Evolutionary conservation across 495 filamentous ascomycete genomes (phyloP), one percentile per base, ranked within the genome.

Genomic region (Astrocystis sublimbata): DNA sequence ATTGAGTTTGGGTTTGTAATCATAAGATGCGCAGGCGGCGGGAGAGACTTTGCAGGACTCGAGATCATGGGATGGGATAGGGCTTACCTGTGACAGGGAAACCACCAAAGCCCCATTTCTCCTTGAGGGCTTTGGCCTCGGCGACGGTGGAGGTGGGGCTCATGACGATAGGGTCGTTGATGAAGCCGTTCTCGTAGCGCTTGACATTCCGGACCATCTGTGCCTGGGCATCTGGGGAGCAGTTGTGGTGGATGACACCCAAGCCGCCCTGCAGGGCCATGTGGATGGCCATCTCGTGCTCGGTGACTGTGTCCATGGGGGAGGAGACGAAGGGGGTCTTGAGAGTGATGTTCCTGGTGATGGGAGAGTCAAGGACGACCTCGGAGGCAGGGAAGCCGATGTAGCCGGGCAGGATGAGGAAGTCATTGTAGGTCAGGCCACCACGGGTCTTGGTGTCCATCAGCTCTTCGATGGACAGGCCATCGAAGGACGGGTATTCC

Each of bases 131-230:
- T 80, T 90, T 94, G 53, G 91, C 92, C 77, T 98, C 93, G 54
- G 85, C 90, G 51, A 98, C 91, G 40, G 93, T 97, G 46, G 92
- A 92, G 54, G 81, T 85, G 35, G 92, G 90, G 69, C 86, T 87
- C 68, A 99, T 89, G 61, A 97, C 93, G 62, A 99, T 90, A 24
- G 94, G 94, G 71, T 99, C 94, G 41, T 92, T 77, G 71, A 99
- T 99, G 82, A 99, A 99, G 59, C 94, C 94, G 76, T 99, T 99
- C 79, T 99, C 94, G 75, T 92, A 99, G 73, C 93, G 84, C 89
- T 99, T 99, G 41, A 99, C 94, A 81, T 99, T 99, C 67, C 89
- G 83, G 58, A 99, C 92, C 96, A 99, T 98, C 80, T 97, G 93
- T 43, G 96, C 94, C 80, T 99, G 94, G 62, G 89, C 90, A 46